These are phyloP conservation scores for Saccharomyces jurei DNA, from an alignment of 805 yeast species.

Conservation along the genomic window DNA sequence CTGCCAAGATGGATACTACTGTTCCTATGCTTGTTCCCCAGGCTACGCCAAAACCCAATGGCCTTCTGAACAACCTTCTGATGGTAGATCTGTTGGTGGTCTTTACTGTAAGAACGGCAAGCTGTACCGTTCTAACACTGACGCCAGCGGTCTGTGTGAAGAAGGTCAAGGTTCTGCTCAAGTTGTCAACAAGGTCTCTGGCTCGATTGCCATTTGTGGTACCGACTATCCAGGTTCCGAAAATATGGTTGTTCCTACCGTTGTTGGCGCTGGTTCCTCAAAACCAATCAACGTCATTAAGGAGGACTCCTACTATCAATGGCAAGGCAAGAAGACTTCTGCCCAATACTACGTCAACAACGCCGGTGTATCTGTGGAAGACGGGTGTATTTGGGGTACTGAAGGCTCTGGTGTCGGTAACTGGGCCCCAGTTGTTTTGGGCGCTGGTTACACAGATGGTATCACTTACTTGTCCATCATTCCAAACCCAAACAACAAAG, in stretches of 20 bases:
- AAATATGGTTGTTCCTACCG: conserved; percentile 70
- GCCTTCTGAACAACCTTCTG: conserved; percentile 59
- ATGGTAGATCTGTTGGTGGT: conserved; percentile 69
- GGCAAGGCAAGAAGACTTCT: conserved; percentile 59
- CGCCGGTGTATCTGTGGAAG: conserved; percentile 61
- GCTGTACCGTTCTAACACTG: conserved; percentile 52
- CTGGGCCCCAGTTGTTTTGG: conserved; percentile 74
- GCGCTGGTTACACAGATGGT: conserved; percentile 62
- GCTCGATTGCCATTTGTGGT: conserved; percentile 60
- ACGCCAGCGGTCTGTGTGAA: conserved; percentile 49
- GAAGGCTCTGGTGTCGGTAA: conserved; percentile 55
- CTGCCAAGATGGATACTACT: conserved; percentile 61
- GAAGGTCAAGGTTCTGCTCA: conserved; percentile 52
- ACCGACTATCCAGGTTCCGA: conserved; percentile 80
- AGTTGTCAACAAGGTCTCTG: conserved; percentile 42
- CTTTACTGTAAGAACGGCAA: conserved; percentile 53
- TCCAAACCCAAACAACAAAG: conserved; percentile 66
- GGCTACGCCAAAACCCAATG: conserved; percentile 80
- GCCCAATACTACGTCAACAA: conserved; percentile 71
- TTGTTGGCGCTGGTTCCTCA: conserved; percentile 40
- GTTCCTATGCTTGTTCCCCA: conserved; percentile 71
- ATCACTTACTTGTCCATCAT: conserved; percentile 61
- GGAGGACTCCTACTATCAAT: conserved; percentile 47
- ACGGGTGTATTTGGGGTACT: conserved; percentile 69
- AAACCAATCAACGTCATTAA: conserved; percentile 53